Percentiles rank a stretch among this genome's conserved stretches.
Conservation (phyloP, 2,329 filamentous ascomycete species). For the Fusarium stilboides region DNA sequence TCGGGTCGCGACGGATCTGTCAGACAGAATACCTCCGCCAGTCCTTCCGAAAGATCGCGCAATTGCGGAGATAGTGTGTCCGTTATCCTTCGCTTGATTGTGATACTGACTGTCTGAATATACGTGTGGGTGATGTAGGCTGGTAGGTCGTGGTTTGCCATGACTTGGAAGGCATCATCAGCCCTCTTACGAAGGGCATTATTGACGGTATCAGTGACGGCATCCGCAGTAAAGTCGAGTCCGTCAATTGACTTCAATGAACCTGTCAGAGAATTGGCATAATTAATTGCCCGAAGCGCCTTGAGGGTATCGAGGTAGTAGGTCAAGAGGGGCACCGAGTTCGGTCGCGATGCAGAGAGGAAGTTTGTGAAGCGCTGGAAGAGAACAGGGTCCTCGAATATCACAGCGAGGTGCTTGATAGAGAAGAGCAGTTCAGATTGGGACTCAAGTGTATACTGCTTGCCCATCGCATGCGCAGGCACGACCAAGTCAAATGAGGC, state of each 20-base stretch:
- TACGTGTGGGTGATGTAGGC: constrained; percentile 80
- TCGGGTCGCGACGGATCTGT: constrained; percentile 81
- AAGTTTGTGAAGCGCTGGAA: constrained; percentile 78
- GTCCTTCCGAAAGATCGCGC: constrained; percentile 78
- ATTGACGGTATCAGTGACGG: constrained; percentile 69
- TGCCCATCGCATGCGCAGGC: constrained; percentile 39
- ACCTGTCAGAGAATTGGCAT: constrained; percentile 78
- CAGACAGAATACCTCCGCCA: constrained; percentile 84
- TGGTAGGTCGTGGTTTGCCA: constrained; percentile 78
- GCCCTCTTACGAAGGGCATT: constrained; percentile 73
- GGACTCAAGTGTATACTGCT: constrained; percentile 71
- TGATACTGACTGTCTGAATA: constrained; percentile 77
- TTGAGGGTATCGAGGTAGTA: constrained; percentile 82
- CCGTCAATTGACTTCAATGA: constrained; percentile 70
- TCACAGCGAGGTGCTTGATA: constrained; percentile 73
- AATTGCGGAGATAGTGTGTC: constrained; percentile 76
- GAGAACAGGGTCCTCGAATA: constrained; percentile 75
- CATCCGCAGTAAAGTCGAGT: constrained; percentile 68
- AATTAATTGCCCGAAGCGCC: constrained; percentile 78
- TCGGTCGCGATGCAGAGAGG: constrained; percentile 70
- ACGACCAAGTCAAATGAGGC: constrained; percentile 46
- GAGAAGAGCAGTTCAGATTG: constrained; percentile 78
- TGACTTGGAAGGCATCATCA: constrained; percentile 73
- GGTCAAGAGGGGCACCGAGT: constrained; percentile 75
- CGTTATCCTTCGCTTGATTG: constrained; percentile 77